Evolutionary conservation across 2,329 filamentous ascomycete species (phyloP), one percentile per base, ranked within the genome.

Genomic region (Xylaria sp.): DNA sequence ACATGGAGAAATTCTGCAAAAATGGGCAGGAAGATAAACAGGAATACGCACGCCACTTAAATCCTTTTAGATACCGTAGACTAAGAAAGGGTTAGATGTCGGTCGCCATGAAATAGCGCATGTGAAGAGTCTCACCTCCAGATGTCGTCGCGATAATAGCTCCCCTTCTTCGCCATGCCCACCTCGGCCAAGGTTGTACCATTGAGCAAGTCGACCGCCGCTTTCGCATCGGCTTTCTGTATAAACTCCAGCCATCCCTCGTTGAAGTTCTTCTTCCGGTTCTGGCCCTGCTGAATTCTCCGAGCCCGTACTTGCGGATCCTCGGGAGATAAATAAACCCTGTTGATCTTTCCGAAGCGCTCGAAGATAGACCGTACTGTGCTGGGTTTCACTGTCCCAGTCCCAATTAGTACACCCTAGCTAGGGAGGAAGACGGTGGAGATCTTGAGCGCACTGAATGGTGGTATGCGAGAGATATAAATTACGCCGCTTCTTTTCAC

Each of bases 211-310:
- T 93, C 91, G 58, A 90, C 92, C 0, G 88, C 90, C n/a, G 87
- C 83, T 78, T 94, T 93, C 41, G 93, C 93, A 70, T 94, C 90
- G 70, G 86, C 85, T 80, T 96, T 96, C 70, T 86, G 85, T 41
- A 89, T 79, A 75, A 95, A 97, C 78, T 97, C 93, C 32, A 96
- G 89, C 93, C 93, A 97, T 53, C 93, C 93, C 79, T 97, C 93
- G 3, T 89, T 90, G 80, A 89, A 96, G n/a, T 87, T 87, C 67
- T 89, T 87, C 80, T 94, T 93, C 82, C 94, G 94, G 82, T 95
- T 96, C 66, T 93, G 93, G 59, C 93, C 93, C 59, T 85, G 86
- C 63, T 87, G 86, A 13, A 94, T 85, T 34, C 93, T 90, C 30
- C 88, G 86, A 8, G 87, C 83, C 73, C 93, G 91, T 6, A 86